phyloP scores from a whole-genome alignment of 2,329 filamentous ascomycete species.

The Xylariaceae sp. region DNA sequence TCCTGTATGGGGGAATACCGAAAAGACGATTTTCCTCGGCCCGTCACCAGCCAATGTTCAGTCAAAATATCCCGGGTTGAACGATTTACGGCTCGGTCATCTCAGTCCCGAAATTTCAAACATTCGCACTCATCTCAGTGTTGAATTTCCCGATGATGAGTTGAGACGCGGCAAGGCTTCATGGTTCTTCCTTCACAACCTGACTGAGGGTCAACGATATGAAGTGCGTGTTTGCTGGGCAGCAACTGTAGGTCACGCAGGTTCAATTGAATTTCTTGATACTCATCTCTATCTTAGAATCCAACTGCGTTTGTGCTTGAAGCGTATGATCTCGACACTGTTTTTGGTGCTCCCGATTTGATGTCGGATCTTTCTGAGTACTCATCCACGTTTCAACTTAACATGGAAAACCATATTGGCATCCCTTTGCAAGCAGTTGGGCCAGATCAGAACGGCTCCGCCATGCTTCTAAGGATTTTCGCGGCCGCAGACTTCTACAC shows the following conservation, averaged over 20 bases:
- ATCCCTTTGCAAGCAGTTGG: conserved; percentile 4
- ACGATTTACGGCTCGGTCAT: conserved; percentile 57
- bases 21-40: conserved; percentile 84
- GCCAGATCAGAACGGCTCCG: conserved; percentile 38
- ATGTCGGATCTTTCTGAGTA: conserved; percentile 60
- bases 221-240: conserved; percentile 92
- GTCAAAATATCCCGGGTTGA: conserved; percentile 49
- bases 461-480: conserved; percentile 67
- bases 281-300: conserved; percentile 53
- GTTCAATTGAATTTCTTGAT: conserved; percentile 15
- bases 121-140: conserved; percentile 59
- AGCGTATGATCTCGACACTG: conserved; percentile 54
- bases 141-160: conserved; percentile 58
- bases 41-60: conserved; percentile 56
- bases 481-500: conserved; percentile 84
- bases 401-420: conserved; percentile 16
- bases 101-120: conserved; percentile 54
- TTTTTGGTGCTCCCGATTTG: conserved; percentile 59
- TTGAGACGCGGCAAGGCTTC: conserved; percentile 55
- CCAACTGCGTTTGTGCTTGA: conserved; percentile 73
- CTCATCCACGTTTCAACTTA: conserved; percentile 45
- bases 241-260: conserved; percentile 64
- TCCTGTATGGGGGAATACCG: conserved; percentile 63
- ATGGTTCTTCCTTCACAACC: conserved; percentile 71
- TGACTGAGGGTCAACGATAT: conserved; percentile 72